phyloP scores from a whole-genome alignment of 2,329 filamentous ascomycete species.

The Penicillium sp. region DNA sequence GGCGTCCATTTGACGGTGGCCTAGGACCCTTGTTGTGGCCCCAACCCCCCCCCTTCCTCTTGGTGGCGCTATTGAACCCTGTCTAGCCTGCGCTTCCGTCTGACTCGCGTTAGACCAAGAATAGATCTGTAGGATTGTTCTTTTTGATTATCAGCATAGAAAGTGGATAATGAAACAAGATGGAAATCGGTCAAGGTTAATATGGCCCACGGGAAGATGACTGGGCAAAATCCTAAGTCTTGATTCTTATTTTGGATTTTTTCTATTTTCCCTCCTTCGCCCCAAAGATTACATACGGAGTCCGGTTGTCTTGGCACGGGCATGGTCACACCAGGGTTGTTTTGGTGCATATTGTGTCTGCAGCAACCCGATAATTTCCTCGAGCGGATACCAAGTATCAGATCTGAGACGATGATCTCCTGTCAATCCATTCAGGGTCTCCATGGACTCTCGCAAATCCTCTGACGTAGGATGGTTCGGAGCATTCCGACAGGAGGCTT shows the following conservation, averaged over 20 bases:
- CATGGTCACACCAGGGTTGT: slow-evolving; percentile 2
- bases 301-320: neutral
- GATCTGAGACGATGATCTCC: slow-evolving; percentile 16
- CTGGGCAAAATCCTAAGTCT: neutral
- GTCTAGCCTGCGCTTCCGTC: neutral
- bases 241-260: too few species aligned
- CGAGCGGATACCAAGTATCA: slow-evolving; percentile 5
- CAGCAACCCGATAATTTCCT: neutral
- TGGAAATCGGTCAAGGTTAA: neutral
- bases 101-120: neutral
- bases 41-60: slow-evolving; percentile 1
- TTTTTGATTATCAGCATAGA: neutral
- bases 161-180: neutral
- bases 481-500: slow-evolving; percentile 13
- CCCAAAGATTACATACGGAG: neutral
- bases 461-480: slow-evolving; percentile 17
- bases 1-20: neutral
- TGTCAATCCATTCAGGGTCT: slow-evolving; percentile 12
- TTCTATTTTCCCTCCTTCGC: neutral
- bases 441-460: neutral
- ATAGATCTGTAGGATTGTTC: neutral
- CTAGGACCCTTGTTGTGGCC: slow-evolving; percentile 7
- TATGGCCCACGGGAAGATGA: neutral
- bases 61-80: slow-evolving; percentile 8
- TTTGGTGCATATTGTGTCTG: neutral